Conservation (phyloP, 2,329 filamentous ascomycete species). For the Neophaeococcomyces mojaviensis region DNA sequence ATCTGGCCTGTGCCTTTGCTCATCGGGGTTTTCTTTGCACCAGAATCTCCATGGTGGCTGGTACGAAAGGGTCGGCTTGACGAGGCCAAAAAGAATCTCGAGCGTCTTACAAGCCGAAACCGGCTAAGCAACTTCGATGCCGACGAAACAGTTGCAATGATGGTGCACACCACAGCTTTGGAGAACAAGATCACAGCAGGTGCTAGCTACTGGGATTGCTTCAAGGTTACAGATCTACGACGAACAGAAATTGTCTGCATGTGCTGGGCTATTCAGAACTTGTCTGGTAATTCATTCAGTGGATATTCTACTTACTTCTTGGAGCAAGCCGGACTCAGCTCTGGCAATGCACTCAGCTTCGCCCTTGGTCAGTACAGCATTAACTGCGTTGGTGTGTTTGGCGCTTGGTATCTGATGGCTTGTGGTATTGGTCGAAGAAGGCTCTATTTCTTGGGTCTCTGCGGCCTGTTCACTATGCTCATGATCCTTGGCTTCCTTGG, state of each 20-base stretch:
- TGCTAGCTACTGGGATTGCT: conserved; percentile 72
- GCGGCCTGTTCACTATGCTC: conserved; percentile 66
- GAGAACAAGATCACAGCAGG: conserved; percentile 68
- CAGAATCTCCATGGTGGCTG: conserved; percentile 47
- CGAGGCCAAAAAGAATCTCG: conserved; percentile 39
- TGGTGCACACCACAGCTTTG: conserved; percentile 78
- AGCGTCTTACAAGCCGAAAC: conserved; percentile 39
- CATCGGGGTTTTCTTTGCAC: conserved; percentile 41
- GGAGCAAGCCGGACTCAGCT: conserved; percentile 31
- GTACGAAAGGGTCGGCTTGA: conserved; percentile 39
- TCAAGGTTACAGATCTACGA: conserved; percentile 69
- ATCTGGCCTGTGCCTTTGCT: conserved; percentile 47
- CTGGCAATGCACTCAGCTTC: conserved; percentile 31
- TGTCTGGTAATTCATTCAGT: conserved; percentile 56
- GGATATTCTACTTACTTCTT: conserved; percentile 57
- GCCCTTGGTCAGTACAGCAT: conserved; percentile 43
- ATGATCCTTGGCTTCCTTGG: conserved; percentile 78
- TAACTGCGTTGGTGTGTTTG: conserved; percentile 35
- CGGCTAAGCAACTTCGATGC: conserved; percentile 65
- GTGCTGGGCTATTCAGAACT: conserved; percentile 57
- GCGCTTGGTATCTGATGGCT: conserved; percentile 56
- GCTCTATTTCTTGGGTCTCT: conserved; percentile 69
- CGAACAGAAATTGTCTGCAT: conserved; percentile 67
- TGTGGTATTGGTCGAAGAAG: conserved; percentile 67
- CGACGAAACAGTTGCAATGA: conserved; percentile 83